Evolutionary conservation across 2,329 filamentous ascomycete genomes (phyloP).

Genomic region (Leptographium procerum): DNA sequence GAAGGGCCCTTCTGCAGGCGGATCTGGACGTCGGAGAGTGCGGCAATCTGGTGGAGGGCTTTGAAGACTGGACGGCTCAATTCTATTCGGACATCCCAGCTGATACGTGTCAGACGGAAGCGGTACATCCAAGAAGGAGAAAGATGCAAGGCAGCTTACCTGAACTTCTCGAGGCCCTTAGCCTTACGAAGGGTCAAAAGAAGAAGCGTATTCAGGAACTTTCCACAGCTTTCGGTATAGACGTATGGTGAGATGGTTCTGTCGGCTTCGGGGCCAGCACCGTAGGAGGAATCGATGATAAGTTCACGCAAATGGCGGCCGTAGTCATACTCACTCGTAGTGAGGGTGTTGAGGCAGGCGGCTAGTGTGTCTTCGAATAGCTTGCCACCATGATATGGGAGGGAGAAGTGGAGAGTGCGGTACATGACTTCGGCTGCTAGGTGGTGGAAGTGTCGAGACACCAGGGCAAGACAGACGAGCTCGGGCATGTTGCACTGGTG

Average conservation of each 20-base stretch:
- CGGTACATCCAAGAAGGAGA: neutral
- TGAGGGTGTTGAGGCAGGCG: constrained; percentile 48
- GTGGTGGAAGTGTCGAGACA: constrained; percentile 45
- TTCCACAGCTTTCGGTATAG: constrained; percentile 45
- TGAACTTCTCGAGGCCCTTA: constrained; percentile 42
- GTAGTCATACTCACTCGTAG: constrained; percentile 53
- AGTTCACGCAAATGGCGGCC: constrained; percentile 44
- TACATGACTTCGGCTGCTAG: constrained; percentile 48
- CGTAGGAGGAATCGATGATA: constrained; percentile 42
- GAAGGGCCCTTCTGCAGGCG: constrained; percentile 48
- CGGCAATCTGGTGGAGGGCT: constrained; percentile 40
- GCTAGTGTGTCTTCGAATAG: constrained; percentile 46
- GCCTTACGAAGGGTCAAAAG: constrained; percentile 45
- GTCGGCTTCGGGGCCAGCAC: constrained; percentile 40
- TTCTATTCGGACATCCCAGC: constrained; percentile 55
- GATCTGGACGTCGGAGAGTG: constrained; percentile 42
- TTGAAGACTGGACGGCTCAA: constrained; percentile 47
- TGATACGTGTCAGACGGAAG: constrained; percentile 15
- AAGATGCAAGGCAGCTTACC: constrained; percentile 24
- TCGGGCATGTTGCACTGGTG: constrained; percentile 34
- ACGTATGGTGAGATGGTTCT: constrained; percentile 41
- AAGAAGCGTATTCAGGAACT: constrained; percentile 52
- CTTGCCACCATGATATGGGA: constrained; percentile 45
- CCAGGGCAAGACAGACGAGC: constrained; percentile 45
- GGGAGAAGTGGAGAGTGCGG: constrained; percentile 47